A percentile compares a stretch with the other conserved stretches of the same genome.
Evolutionary conservation across 2,329 filamentous ascomycete species (phyloP).

Genomic region (Rutstroemia sp.): DNA sequence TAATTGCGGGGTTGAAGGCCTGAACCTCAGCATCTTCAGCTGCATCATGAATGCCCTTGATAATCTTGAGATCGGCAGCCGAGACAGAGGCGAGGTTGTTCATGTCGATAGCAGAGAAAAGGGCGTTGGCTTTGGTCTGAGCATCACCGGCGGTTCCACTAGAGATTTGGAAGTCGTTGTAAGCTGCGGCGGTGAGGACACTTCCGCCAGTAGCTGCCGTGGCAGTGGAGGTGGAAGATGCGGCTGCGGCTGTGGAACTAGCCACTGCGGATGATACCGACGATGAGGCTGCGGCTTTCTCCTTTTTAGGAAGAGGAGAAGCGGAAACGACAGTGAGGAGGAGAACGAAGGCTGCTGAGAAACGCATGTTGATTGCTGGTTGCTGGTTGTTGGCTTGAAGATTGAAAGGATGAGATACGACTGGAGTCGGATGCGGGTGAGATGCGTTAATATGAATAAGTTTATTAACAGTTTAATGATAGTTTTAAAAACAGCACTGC

Average conservation of each 20-base stretch:
- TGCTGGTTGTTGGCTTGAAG: constrained; percentile 2
- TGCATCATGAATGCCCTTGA: constrained; percentile 43
- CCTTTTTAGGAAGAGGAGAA: constrained; percentile 25
- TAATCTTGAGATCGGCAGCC: constrained; percentile 39
- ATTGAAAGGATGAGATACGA: background rate
- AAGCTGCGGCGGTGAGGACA: constrained; percentile 32
- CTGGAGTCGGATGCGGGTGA: background rate
- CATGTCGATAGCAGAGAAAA: constrained; percentile 34
- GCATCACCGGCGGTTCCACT: constrained; percentile 39
- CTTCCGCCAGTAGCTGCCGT: constrained; percentile 16
- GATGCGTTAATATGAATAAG: constrained; percentile 12
- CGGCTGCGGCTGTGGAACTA: constrained; percentile 7
- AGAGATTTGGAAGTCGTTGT: constrained; percentile 41
- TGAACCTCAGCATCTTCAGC: constrained; percentile 45
- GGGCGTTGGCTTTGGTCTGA: constrained; percentile 36
- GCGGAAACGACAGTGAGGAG: constrained; percentile 25
- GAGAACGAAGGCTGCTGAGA: constrained; percentile 28
- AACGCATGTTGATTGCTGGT: constrained; percentile 27
- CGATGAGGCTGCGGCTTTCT: constrained; percentile 9
- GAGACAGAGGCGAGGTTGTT: constrained; percentile 37
- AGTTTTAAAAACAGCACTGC: constrained; percentile 24
- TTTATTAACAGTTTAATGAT: constrained; percentile 11
- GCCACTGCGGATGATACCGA: constrained; percentile 6
- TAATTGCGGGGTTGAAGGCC: constrained; percentile 48
- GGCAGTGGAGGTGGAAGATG: constrained; percentile 7